These are phyloP conservation scores for Grigorovia humatica DNA, from an alignment of 805 yeast genomes.

Conservation along the genomic window DNA sequence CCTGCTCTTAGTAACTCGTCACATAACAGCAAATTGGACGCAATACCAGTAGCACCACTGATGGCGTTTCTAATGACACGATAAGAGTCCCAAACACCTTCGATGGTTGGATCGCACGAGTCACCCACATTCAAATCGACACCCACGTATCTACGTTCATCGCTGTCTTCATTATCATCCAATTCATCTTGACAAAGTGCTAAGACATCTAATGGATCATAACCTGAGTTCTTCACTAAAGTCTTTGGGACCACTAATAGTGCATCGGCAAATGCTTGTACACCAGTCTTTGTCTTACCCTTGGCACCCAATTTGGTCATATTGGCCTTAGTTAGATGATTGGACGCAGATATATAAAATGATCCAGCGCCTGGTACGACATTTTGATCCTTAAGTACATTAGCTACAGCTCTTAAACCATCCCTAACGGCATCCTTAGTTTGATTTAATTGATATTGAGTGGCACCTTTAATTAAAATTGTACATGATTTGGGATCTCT, in stretches of 20 bases:
- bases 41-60: slow-evolving; percentile 87
- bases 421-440: slow-evolving; percentile 96
- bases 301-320: slow-evolving; percentile 50
- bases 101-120: slow-evolving; percentile 88
- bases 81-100: slow-evolving; percentile 95
- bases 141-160: slow-evolving; percentile 77
- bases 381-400: slow-evolving; percentile 73
- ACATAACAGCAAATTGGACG: slow-evolving; percentile 83
- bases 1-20: slow-evolving; percentile 97
- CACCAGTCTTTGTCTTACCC: slow-evolving; percentile 84
- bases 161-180: slow-evolving; percentile 25
- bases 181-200: slow-evolving; percentile 72
- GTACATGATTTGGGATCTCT: slow-evolving; percentile 86
- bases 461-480: slow-evolving; percentile 87
- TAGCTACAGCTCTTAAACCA: slow-evolving; percentile 90
- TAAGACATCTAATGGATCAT: slow-evolving; percentile 82
- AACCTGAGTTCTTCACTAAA: slow-evolving; percentile 82
- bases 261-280: slow-evolving; percentile 89
- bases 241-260: slow-evolving; percentile 88
- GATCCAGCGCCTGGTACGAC: slow-evolving; percentile 98
- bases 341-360: slow-evolving; percentile 74
- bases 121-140: slow-evolving; percentile 86
- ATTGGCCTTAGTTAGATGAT: slow-evolving; percentile 43
- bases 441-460: slow-evolving; percentile 78
- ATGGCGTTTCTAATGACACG: slow-evolving; percentile 90